Percentiles rank a stretch among this genome's conserved stretches.
These are phyloP conservation scores for Colletotrichum sojae DNA, from an alignment of 2,329 filamentous ascomycete genomes.

Conservation along the genomic window DNA sequence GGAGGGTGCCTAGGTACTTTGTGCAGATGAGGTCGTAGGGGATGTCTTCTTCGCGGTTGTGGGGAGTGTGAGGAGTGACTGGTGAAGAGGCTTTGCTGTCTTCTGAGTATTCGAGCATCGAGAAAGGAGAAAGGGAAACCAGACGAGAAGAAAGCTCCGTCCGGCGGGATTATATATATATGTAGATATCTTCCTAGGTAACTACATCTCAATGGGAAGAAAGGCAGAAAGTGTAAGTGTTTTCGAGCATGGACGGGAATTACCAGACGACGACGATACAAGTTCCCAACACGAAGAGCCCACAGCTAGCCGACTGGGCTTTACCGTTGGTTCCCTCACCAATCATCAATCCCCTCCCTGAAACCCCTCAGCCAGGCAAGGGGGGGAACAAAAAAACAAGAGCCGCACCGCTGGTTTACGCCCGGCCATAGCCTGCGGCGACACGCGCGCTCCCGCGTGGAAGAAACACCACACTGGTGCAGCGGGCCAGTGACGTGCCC, in stretches of 20 bases:
- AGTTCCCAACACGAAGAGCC: no score
- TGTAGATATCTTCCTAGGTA: no score
- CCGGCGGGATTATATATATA: slow-evolving; percentile 34
- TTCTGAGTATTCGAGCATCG: slow-evolving; percentile 14
- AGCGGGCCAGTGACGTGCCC: slow-evolving; percentile 21
- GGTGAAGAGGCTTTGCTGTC: slow-evolving; percentile 6
- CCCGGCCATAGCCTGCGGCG: not conserved
- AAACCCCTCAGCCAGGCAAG: not conserved
- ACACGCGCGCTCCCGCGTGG: not conserved
- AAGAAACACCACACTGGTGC: not conserved
- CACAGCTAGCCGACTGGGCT: no score
- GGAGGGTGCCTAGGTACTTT: slow-evolving; percentile 32
- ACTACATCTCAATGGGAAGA: not conserved
- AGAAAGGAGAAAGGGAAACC: slow-evolving; percentile 38
- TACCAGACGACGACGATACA: no score
- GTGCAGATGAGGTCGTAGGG: slow-evolving; percentile 31
- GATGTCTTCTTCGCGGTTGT: slow-evolving; percentile 7
- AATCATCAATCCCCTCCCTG: not conserved
- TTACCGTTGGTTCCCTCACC: not conserved
- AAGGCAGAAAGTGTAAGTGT: not conserved
- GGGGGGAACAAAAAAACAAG: not conserved
- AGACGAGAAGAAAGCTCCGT: slow-evolving; percentile 33
- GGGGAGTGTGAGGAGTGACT: not conserved
- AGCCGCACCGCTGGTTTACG: slow-evolving; percentile 15
- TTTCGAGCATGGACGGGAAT: no score